phyloP scores from a whole-genome alignment of 1,284 basidiomycete species.

The Cryptococcus neoformans region DNA sequence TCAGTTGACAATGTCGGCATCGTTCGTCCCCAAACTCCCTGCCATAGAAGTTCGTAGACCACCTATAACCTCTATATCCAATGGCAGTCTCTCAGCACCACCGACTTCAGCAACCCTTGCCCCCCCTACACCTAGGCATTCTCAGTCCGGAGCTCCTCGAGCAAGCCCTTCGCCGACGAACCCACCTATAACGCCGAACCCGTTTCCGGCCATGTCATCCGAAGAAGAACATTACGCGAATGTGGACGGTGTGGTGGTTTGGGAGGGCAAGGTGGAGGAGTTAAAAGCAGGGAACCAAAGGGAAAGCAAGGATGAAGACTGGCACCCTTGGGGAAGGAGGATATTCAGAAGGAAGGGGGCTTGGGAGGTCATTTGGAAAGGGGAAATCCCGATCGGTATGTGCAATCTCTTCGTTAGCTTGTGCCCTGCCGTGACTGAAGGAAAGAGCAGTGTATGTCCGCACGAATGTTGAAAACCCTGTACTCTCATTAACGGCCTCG shows the following conservation, averaged over 20 bases:
- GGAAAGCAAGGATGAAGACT: constrained; percentile 23
- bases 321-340: constrained; percentile 54
- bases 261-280: constrained; percentile 45
- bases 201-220: constrained; percentile 56
- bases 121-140: constrained; percentile 23
- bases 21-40: constrained; percentile 64
- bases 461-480: constrained; percentile 65
- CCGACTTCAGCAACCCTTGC: constrained; percentile 13
- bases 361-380: constrained; percentile 73
- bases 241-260: constrained; percentile 69
- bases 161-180: constrained; percentile 40
- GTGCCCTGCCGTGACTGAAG: not conserved
- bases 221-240: constrained; percentile 68
- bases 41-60: constrained; percentile 29
- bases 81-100: constrained; percentile 7
- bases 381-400: constrained; percentile 72
- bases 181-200: constrained; percentile 38
- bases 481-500: constrained; percentile 75
- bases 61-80: constrained; percentile 35
- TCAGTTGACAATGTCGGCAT: constrained; percentile 73
- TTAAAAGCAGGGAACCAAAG: constrained; percentile 10
- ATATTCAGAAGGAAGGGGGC: constrained; percentile 59
- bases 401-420: constrained; percentile 12
- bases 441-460: constrained; percentile 60
- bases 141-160: constrained; percentile 27